Conservation (phyloP, 768 basidiomycete genomes). For the Hygrocybe coccinea region DNA sequence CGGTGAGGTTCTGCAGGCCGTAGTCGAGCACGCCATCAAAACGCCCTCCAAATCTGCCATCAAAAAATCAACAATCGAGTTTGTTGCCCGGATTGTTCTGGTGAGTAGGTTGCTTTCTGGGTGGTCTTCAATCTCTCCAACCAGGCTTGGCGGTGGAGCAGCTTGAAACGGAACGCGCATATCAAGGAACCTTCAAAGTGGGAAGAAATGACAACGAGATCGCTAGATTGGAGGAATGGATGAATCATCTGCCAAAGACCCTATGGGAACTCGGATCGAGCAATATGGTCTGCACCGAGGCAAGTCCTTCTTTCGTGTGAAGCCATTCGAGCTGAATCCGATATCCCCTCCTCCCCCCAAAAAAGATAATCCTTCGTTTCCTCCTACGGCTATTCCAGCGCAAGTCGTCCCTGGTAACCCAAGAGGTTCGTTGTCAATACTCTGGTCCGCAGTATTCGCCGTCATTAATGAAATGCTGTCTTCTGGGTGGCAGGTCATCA, state of each 20-base stretch:
- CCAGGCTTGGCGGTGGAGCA: slow-evolving; percentile 25
- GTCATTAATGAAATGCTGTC: not conserved
- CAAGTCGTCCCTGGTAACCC: slow-evolving; percentile 39
- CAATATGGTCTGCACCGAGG: slow-evolving; percentile 58
- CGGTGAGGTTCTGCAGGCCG: slow-evolving; percentile 45
- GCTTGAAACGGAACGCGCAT: slow-evolving; percentile 57
- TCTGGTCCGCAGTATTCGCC: not conserved
- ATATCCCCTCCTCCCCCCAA: slow-evolving; percentile 9
- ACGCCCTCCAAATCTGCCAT: slow-evolving; percentile 54
- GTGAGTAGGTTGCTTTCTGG: slow-evolving; percentile 38
- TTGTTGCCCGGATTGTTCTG: slow-evolving; percentile 64
- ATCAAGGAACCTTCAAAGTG: slow-evolving; percentile 45
- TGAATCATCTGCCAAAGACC: slow-evolving; percentile 68
- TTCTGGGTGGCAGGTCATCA: slow-evolving; percentile 37
- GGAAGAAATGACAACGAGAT: slow-evolving; percentile 24
- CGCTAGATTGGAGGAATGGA: slow-evolving; percentile 55
- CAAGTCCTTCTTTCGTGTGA: not conserved
- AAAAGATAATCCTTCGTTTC: slow-evolving; percentile 53
- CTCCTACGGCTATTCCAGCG: slow-evolving; percentile 61
- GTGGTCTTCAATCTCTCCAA: not conserved
- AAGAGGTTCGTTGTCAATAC: slow-evolving; percentile 37
- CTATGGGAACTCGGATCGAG: slow-evolving; percentile 78
- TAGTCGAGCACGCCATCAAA: slow-evolving; percentile 62
- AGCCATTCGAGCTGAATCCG: not conserved
- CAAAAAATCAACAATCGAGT: slow-evolving; percentile 68